Evolutionary conservation across 2,329 filamentous ascomycete species (phyloP).

Genomic region (Leptographium wingfieldii): DNA sequence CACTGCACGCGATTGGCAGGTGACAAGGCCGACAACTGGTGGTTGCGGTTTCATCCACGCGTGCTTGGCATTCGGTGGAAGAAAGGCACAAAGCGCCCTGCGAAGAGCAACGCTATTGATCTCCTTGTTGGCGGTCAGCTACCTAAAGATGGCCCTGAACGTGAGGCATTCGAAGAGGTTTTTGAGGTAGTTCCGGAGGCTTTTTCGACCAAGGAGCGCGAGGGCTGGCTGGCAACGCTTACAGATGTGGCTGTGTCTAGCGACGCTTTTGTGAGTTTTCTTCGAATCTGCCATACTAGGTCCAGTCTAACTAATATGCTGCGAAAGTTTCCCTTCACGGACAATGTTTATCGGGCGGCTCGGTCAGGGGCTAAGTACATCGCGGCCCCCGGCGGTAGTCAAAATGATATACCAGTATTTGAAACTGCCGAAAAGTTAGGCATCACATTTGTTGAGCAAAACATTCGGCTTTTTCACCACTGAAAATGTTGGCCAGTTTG

Average conservation of each 20-base stretch:
- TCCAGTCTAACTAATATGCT: not conserved
- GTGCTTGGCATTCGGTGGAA: slow-evolving; percentile 89
- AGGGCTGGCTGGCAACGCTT: slow-evolving; percentile 75
- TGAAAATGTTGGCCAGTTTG: slow-evolving; percentile 28
- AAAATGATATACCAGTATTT: slow-evolving; percentile 72
- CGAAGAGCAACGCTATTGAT: slow-evolving; percentile 98
- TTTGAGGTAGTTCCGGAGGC: slow-evolving; percentile 79
- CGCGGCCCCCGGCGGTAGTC: slow-evolving; percentile 80
- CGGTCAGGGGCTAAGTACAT: slow-evolving; percentile 92
- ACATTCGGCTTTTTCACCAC: slow-evolving; percentile 88
- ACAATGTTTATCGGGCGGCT: slow-evolving; percentile 88
- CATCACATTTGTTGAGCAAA: slow-evolving; percentile 94
- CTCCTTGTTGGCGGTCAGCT: slow-evolving; percentile 85
- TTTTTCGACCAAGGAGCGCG: slow-evolving; percentile 75
- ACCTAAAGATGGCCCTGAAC: slow-evolving; percentile 71
- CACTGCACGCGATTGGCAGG: slow-evolving; percentile 96
- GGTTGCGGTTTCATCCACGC: slow-evolving; percentile 93
- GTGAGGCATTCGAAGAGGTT: slow-evolving; percentile 71
- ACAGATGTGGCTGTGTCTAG: slow-evolving; percentile 75
- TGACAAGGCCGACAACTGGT: slow-evolving; percentile 99
- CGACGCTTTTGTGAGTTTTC: slow-evolving; percentile 74
- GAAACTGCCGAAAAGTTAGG: slow-evolving; percentile 83
- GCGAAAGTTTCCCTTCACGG: slow-evolving; percentile 82
- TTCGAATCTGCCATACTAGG: not conserved
- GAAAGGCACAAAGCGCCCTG: slow-evolving; percentile 88